Percentiles rank a stretch among this genome's conserved stretches.
These are phyloP conservation scores for Verticillium dahliae DNA, from an alignment of 2,329 filamentous ascomycete genomes.

Conservation along the genomic window DNA sequence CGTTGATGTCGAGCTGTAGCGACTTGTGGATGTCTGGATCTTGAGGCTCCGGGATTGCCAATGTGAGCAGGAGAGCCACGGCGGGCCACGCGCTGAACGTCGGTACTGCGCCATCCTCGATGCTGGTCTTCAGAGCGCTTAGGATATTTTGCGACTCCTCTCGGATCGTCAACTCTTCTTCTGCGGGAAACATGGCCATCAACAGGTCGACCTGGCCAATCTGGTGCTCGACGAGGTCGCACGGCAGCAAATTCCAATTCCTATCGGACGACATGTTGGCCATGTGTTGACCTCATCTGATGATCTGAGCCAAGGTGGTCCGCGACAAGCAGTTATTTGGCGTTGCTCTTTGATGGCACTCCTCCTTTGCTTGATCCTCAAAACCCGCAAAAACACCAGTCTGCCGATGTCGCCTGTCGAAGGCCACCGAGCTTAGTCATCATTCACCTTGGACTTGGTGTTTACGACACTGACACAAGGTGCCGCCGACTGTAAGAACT, in stretches of 20 bases:
- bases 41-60: constrained; percentile 14
- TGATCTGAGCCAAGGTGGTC: too few relatives aligned
- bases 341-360: background rate
- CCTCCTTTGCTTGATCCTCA: background rate
- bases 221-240: constrained; percentile 39
- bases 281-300: background rate
- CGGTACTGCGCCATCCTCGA: background rate
- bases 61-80: constrained; percentile 18
- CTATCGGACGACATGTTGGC: background rate
- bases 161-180: constrained; percentile 17
- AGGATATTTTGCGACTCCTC: background rate
- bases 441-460: background rate
- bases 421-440: background rate
- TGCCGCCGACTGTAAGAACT: too few relatives aligned
- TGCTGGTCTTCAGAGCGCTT: background rate
- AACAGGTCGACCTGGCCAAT: constrained; percentile 44
- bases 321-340: background rate
- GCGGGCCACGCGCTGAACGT: background rate
- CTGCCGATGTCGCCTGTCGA: background rate
- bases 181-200: constrained; percentile 41
- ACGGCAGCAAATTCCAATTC: constrained; percentile 20
- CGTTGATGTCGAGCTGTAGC: constrained; percentile 25
- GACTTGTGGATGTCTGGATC: constrained; percentile 1
- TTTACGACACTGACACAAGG: too few relatives aligned
- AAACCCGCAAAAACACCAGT: background rate